phyloP scores from a whole-genome alignment of 805 yeast species.

The Wickerhamomyces queroliae region DNA sequence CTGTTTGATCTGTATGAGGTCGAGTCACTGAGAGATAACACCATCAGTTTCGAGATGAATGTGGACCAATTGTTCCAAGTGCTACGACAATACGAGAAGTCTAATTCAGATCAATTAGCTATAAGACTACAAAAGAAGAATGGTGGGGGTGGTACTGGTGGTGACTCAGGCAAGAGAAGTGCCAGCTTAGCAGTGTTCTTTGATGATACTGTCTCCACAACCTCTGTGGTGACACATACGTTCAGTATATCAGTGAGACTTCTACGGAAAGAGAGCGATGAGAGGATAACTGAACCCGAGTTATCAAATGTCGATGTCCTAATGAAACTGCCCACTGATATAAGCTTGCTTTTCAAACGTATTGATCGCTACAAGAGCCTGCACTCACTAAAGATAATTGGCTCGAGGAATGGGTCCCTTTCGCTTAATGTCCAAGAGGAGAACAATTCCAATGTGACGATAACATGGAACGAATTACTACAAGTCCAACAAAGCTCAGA shows the following conservation, averaged over 20 bases:
- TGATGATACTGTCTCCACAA: slow-evolving; percentile 35
- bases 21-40: slow-evolving; percentile 45
- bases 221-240: slow-evolving; percentile 52
- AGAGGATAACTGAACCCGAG: slow-evolving; percentile 57
- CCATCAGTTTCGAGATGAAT: slow-evolving; percentile 55
- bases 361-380: slow-evolving; percentile 59
- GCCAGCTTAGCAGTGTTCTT: slow-evolving; percentile 54
- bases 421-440: slow-evolving; percentile 51
- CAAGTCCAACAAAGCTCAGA: slow-evolving; percentile 33
- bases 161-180: slow-evolving; percentile 27
- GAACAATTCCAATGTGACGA: slow-evolving; percentile 41
- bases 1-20: slow-evolving; percentile 25
- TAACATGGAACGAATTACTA: slow-evolving; percentile 53
- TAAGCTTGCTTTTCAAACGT: slow-evolving; percentile 49
- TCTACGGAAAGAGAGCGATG: slow-evolving; percentile 47
- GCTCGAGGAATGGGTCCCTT: slow-evolving; percentile 42
- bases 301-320: slow-evolving; percentile 48
- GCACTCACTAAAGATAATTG: slow-evolving; percentile 44
- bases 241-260: slow-evolving; percentile 68
- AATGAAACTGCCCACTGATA: slow-evolving; percentile 42
- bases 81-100: slow-evolving; percentile 46
- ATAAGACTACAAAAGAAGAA: slow-evolving; percentile 42
- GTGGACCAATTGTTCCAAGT: slow-evolving; percentile 56
- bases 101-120: slow-evolving; percentile 44
- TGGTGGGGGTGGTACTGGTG: too few species aligned